A percentile compares a stretch with the other conserved stretches of the same genome.
Conservation (phyloP, 108 stramenopile genomes). For the Pseudonitzschia pungens region DNA sequence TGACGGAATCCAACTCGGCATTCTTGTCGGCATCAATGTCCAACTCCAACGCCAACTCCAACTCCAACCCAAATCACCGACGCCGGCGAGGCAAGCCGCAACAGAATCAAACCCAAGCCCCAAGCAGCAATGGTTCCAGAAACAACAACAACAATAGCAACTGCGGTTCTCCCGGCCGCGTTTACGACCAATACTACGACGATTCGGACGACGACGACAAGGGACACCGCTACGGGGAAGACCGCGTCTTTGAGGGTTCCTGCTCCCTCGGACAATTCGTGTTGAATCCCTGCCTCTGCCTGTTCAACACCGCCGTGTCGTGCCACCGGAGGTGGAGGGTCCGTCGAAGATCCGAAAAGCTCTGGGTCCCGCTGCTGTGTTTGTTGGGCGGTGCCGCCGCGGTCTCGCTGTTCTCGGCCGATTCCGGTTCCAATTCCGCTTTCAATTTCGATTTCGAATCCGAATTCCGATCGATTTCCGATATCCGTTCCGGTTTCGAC, state of each 20-base stretch:
- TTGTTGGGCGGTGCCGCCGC: no score
- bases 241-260: conserved; percentile 27
- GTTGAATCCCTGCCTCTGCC: conserved; percentile 43
- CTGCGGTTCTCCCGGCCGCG: no score
- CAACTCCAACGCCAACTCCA: neutral
- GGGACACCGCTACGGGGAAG: conserved; percentile 12
- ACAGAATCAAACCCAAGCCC: neutral
- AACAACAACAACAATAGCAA: no score
- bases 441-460: no score
- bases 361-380: no score
- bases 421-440: no score
- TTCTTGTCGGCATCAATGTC: no score
- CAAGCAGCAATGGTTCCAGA: no score
- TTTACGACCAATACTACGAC: conserved; percentile 20
- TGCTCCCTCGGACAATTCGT: conserved; percentile 40
- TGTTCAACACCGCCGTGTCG: neutral
- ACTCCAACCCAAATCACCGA: neutral
- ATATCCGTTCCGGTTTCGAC: no score
- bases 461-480: no score
- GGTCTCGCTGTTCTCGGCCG: no score
- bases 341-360: neutral
- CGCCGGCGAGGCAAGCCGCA: neutral
- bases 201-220: conserved; percentile 19
- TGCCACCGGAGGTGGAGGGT: neutral
- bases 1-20: no score